Base-by-base conservation (phyloP, 257 asterid genomes). In the Galeopsis tetrahit region DNA sequence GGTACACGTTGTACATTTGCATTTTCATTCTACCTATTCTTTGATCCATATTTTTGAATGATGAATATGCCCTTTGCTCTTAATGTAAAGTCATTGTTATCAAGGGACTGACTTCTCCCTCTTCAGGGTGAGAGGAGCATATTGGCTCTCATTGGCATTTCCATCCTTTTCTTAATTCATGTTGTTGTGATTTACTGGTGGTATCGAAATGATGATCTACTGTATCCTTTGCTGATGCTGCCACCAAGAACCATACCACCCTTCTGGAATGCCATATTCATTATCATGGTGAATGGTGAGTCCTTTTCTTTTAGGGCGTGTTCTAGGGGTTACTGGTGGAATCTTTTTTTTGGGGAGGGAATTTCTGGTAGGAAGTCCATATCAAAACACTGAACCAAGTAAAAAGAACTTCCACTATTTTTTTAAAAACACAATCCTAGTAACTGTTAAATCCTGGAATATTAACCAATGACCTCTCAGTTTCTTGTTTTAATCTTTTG, bases 201-300 rank as follows among this genome's bases (percentile, higher is more conserved):
- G 95, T 85, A 83, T 80, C 81, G 86, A 69, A 82, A 85, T 48
- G 96, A 93, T 62, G 90, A 88, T 71, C 85, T 90, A 66, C 59
- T 88, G 1, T 81, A 81, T 80, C 98, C 96, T 4, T 80, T 93
- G 68, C 65, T 86, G 80, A 87, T 93, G 96, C 86, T 93, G 60
- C 98, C 98, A 13, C 97, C 96, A 38, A 93, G 75, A 80, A 77
- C 87, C 65, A 85, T 92, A 64, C 97, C 98, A 39, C 96, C 92
- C 55, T 92, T 92, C 82, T 90, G 98, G 97, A 84, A 90, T 83
- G 96, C 97, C 1, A 82, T 90, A 71, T 92, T 92, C 75, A 83
- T 92, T 65, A 87, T 92, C 85, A 83, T 92, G 96, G 92, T 87
- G 75, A 92, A 92, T 75, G 98, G 98, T 92, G 77, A 33, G 90